Evolutionary conservation across 1,284 basidiomycete species (phyloP).

Genomic region (Fistulinella cinereoalba): DNA sequence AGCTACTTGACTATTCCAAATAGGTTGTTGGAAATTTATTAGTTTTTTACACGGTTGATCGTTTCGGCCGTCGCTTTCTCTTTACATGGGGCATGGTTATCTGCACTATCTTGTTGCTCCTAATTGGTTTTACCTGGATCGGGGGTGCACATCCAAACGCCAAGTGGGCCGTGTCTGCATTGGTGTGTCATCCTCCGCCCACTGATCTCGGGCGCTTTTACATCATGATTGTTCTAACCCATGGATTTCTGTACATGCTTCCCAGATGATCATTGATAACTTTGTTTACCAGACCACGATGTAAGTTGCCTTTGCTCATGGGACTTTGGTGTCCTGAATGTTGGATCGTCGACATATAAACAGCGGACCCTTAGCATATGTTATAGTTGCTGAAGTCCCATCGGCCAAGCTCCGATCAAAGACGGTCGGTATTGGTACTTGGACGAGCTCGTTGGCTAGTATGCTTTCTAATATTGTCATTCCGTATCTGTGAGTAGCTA

Average conservation of each 20-base stretch:
- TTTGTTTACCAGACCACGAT: slow-evolving; percentile 26
- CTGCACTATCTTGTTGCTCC: slow-evolving; percentile 22
- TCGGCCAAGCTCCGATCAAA: slow-evolving; percentile 33
- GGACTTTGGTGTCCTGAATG: too few relatives aligned
- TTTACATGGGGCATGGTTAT: slow-evolving; percentile 30
- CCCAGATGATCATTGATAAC: slow-evolving; percentile 32
- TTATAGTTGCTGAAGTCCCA: slow-evolving; percentile 29
- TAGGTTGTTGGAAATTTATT: slow-evolving; percentile 28
- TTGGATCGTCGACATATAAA: too few relatives aligned
- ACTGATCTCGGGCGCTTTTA: background rate
- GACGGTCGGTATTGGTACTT: slow-evolving; percentile 29
- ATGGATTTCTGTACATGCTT: too few relatives aligned
- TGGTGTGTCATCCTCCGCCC: slow-evolving; percentile 16
- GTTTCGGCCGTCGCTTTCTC: slow-evolving; percentile 24
- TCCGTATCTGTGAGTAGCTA: slow-evolving; percentile 26
- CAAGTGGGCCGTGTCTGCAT: slow-evolving; percentile 23
- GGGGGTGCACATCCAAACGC: slow-evolving; percentile 7
- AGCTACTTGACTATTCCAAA: background rate
- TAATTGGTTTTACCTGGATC: slow-evolving; percentile 32
- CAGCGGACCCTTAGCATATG: slow-evolving; percentile 29
- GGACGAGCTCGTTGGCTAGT: slow-evolving; percentile 22
- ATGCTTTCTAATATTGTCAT: slow-evolving; percentile 25
- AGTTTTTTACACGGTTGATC: slow-evolving; percentile 27
- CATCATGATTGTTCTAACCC: background rate
- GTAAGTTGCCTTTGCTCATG: too few relatives aligned